These are phyloP conservation scores for Beauveria sp. DNA, from an alignment of 2,329 filamentous ascomycete genomes.

Conservation along the genomic window DNA sequence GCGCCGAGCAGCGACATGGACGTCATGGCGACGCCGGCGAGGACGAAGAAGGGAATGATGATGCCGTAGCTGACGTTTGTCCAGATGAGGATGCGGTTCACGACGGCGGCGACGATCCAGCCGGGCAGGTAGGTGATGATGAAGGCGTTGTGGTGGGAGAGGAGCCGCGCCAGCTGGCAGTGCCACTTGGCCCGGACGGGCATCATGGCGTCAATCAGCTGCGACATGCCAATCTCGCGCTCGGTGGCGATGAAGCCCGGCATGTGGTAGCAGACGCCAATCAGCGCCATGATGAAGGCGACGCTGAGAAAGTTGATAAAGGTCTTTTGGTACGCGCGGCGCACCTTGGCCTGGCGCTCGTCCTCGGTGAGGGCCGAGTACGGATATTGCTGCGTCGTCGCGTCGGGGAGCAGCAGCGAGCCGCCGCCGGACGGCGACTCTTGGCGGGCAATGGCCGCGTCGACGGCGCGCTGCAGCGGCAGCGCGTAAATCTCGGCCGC, in stretches of 20 bases:
- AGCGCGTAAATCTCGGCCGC: constrained; percentile 59
- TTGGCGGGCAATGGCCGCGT: constrained; percentile 45
- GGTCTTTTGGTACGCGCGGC: constrained; percentile 53
- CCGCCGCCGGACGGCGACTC: not conserved
- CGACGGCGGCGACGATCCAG: constrained; percentile 33
- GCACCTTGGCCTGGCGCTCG: constrained; percentile 48
- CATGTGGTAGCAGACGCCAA: constrained; percentile 64
- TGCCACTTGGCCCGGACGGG: constrained; percentile 48
- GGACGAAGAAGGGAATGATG: constrained; percentile 61
- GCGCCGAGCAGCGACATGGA: constrained; percentile 71
- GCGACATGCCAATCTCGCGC: constrained; percentile 62
- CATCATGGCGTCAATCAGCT: constrained; percentile 71
- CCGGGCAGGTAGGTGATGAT: constrained; percentile 53
- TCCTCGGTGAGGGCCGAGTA: constrained; percentile 30
- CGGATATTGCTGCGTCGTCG: constrained; percentile 21
- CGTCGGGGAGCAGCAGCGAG: constrained; percentile 20
- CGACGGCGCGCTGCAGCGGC: constrained; percentile 62
- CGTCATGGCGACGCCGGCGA: constrained; percentile 64
- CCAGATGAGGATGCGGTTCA: constrained; percentile 19
- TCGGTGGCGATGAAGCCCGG: constrained; percentile 64
- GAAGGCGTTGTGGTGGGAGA: constrained; percentile 61
- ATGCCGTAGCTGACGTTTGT: constrained; percentile 49
- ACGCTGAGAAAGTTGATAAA: constrained; percentile 60
- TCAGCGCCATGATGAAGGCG: constrained; percentile 60
- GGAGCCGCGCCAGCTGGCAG: constrained; percentile 23